These are phyloP conservation scores for Geotrichum klebahnii DNA, from an alignment of 1,139 yeast genomes.

Conservation along the genomic window DNA sequence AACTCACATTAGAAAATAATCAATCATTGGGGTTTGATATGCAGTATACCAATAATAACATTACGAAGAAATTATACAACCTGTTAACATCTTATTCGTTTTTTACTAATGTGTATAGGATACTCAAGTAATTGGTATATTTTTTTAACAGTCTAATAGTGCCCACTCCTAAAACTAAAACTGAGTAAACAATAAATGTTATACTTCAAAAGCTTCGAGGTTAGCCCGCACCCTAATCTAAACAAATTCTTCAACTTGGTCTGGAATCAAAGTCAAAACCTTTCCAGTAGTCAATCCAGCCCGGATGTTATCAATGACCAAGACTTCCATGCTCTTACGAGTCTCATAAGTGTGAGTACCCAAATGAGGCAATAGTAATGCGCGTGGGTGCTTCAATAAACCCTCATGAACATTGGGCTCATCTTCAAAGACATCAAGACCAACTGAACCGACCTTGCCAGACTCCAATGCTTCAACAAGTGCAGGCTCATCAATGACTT, in stretches of 20 bases:
- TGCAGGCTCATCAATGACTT: slow-evolving; percentile 68
- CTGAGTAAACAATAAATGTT: background rate
- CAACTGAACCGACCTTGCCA: slow-evolving; percentile 69
- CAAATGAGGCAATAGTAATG: slow-evolving; percentile 60
- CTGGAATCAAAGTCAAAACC: slow-evolving; percentile 48
- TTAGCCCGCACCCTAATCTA: background rate
- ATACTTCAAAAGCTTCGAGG: background rate
- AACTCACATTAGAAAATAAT: too few species aligned
- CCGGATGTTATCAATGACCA: slow-evolving; percentile 47
- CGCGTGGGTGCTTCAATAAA: slow-evolving; percentile 42
- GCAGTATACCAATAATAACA: too few species aligned
- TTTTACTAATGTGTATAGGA: too few species aligned
- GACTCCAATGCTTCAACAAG: slow-evolving; percentile 60
- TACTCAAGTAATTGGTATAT: too few species aligned
- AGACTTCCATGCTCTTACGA: slow-evolving; percentile 53
- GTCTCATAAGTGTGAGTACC: slow-evolving; percentile 62
- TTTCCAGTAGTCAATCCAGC: slow-evolving; percentile 53
- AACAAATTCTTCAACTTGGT: slow-evolving; percentile 28
- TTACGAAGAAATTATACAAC: too few species aligned
- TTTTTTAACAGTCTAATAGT: too few species aligned
- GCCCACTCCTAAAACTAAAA: too few species aligned
- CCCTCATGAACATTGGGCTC: slow-evolving; percentile 57
- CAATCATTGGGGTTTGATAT: too few species aligned
- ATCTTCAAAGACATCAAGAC: slow-evolving; percentile 75
- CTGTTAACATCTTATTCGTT: too few species aligned